Conservation (phyloP, 179 eudicot species). For the Drosera spatulata region DNA sequence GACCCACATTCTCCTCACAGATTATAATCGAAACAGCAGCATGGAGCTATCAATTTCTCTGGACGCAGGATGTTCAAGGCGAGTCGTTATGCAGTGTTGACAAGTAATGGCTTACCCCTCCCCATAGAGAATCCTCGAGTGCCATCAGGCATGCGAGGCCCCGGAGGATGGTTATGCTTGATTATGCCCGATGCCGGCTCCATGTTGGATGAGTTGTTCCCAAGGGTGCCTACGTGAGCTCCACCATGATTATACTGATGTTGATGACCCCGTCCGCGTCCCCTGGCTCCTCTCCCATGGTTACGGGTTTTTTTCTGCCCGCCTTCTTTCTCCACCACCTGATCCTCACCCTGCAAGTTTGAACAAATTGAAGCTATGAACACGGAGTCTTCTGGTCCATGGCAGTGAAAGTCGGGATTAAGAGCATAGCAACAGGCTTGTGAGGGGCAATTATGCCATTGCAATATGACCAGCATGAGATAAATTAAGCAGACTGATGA, state of each 20-base stretch:
- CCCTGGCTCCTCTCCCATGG: constrained; percentile 30
- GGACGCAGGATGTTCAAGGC: no score
- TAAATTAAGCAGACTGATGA: no score
- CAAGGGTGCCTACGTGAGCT: constrained; percentile 18
- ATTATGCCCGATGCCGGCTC: constrained; percentile 17
- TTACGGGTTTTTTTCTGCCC: constrained; percentile 37
- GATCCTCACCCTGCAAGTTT: constrained; percentile 58
- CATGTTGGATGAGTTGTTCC: constrained; percentile 8
- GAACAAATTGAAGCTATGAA: not conserved
- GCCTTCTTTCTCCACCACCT: constrained; percentile 37
- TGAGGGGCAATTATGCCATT: no score
- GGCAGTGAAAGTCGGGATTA: not conserved
- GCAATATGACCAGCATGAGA: no score
- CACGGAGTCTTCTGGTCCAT: not conserved
- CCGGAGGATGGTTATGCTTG: constrained; percentile 35
- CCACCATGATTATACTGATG: constrained; percentile 12
- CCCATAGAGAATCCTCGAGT: constrained; percentile 46
- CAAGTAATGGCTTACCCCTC: constrained; percentile 32
- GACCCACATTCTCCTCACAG: no score
- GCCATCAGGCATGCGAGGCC: constrained; percentile 50
- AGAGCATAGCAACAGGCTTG: no score
- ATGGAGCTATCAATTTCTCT: no score
- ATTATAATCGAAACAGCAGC: no score
- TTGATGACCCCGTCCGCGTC: constrained; percentile 33
- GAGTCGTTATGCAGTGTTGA: constrained; percentile 7